Percentiles rank a stretch among this genome's conserved stretches.
Evolutionary conservation across 208 protist species (phyloP).

Genomic region (Leishmania guyanensis): DNA sequence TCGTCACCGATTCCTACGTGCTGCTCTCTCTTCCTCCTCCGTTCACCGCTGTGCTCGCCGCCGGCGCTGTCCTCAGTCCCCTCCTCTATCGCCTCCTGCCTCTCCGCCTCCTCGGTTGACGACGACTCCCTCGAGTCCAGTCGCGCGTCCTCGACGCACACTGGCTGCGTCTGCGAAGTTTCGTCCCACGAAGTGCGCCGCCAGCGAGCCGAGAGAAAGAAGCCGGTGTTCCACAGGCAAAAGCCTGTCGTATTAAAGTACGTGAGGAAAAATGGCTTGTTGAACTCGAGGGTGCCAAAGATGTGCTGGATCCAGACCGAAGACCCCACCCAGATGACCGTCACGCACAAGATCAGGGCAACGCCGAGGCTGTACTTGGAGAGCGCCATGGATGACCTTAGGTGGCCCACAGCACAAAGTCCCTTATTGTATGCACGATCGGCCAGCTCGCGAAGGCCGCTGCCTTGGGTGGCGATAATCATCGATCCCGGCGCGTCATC

Average conservation of each 20-base stretch:
- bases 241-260: constrained; percentile 93
- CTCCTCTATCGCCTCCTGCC: neutral
- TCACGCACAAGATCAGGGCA: constrained; percentile 82
- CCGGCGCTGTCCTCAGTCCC: neutral
- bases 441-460: neutral
- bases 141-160: constrained; percentile 59
- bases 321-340: constrained; percentile 90
- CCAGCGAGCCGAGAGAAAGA: constrained; percentile 60
- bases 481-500: neutral
- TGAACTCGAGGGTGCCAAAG: constrained; percentile 79
- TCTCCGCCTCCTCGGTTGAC: constrained; percentile 2
- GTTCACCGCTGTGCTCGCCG: neutral
- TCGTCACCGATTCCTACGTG: neutral
- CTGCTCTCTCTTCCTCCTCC: neutral
- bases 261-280: constrained; percentile 91
- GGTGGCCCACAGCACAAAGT: neutral
- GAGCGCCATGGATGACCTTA: constrained; percentile 24
- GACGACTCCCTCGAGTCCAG: constrained; percentile 16
- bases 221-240: constrained; percentile 84
- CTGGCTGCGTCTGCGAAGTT: constrained; percentile 31
- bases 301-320: constrained; percentile 92
- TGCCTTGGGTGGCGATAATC: constrained; percentile 3
- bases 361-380: constrained; percentile 84
- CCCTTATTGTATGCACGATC: neutral
- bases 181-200: constrained; percentile 57